A percentile compares a stretch with the other conserved stretches of the same genome.
These are phyloP conservation scores for Ascochyta rabiei DNA, from an alignment of 2,329 filamentous ascomycete genomes.

Conservation along the genomic window DNA sequence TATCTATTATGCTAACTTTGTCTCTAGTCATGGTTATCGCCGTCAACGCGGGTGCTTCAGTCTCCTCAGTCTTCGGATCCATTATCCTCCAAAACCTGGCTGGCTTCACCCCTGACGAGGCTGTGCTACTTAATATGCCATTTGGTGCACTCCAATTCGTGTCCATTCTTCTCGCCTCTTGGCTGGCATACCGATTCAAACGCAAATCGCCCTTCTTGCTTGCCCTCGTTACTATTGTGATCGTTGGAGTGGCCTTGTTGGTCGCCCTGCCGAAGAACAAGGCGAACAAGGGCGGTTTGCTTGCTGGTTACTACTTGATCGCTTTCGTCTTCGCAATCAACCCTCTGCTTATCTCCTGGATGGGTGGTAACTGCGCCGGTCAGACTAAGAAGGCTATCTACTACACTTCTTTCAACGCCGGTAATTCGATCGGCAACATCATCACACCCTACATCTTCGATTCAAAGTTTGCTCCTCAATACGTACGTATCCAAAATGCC, in stretches of 20 bases:
- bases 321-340: slow-evolving; percentile 71
- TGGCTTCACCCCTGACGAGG: slow-evolving; percentile 66
- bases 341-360: slow-evolving; percentile 71
- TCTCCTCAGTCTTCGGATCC: slow-evolving; percentile 64
- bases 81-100: slow-evolving; percentile 61
- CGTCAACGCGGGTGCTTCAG: slow-evolving; percentile 50
- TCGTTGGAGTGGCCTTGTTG: slow-evolving; percentile 64
- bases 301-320: slow-evolving; percentile 69
- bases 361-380: slow-evolving; percentile 71
- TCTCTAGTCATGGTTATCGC: slow-evolving; percentile 28
- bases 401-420: slow-evolving; percentile 69
- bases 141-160: slow-evolving; percentile 50
- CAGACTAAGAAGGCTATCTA: slow-evolving; percentile 70
- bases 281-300: slow-evolving; percentile 54
- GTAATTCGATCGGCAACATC: slow-evolving; percentile 68
- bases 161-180: slow-evolving; percentile 51
- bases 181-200: slow-evolving; percentile 64
- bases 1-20: background rate
- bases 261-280: slow-evolving; percentile 55
- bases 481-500: slow-evolving; percentile 17
- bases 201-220: slow-evolving; percentile 61
- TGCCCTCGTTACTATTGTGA: slow-evolving; percentile 57
- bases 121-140: slow-evolving; percentile 62
- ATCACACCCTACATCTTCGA: slow-evolving; percentile 33
- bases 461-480: slow-evolving; percentile 29